phyloP scores from a whole-genome alignment of 352 stramenopile genomes.

The Phytophthora pini region DNA sequence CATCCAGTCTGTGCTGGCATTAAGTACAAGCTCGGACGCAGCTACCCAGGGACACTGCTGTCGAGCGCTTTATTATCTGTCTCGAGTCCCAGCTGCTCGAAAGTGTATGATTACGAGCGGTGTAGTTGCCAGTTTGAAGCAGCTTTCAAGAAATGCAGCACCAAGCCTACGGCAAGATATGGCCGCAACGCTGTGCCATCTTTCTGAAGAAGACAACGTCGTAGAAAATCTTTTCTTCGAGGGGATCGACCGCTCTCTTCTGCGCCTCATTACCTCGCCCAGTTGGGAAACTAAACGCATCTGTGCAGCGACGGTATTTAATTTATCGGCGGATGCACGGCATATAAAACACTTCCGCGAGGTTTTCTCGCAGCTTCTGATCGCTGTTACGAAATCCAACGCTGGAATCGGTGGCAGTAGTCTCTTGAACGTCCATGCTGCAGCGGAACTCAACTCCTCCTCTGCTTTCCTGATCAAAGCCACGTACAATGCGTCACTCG shows the following conservation, averaged over 20 bases:
- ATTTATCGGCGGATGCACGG: constrained; percentile 62
- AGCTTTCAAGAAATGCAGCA: constrained; percentile 45
- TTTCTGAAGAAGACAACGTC: constrained; percentile 66
- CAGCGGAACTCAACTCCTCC: constrained; percentile 24
- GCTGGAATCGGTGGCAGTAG: constrained; percentile 19
- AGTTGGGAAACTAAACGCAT: constrained; percentile 74
- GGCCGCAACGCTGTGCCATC: constrained; percentile 65
- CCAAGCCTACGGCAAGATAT: constrained; percentile 57
- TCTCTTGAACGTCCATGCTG: constrained; percentile 11
- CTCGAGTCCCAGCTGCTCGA: constrained; percentile 42
- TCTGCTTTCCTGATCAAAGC: constrained; percentile 68
- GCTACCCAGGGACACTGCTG: constrained; percentile 70
- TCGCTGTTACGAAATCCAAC: constrained; percentile 33
- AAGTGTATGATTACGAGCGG: constrained; percentile 64
- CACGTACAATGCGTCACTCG: constrained; percentile 71
- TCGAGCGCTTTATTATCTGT: constrained; percentile 73
- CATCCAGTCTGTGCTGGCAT: constrained; percentile 60
- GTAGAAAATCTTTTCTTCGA: constrained; percentile 73
- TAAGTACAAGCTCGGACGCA: constrained; percentile 53
- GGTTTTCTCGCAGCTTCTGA: constrained; percentile 62
- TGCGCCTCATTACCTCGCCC: constrained; percentile 48
- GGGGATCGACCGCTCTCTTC: constrained; percentile 68
- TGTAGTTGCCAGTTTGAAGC: constrained; percentile 55
- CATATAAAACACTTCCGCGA: constrained; percentile 77
- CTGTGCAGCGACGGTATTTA: constrained; percentile 71